phyloP scores from a whole-genome alignment of 129 eudicot genomes.

The Deinandra increscens region DNA sequence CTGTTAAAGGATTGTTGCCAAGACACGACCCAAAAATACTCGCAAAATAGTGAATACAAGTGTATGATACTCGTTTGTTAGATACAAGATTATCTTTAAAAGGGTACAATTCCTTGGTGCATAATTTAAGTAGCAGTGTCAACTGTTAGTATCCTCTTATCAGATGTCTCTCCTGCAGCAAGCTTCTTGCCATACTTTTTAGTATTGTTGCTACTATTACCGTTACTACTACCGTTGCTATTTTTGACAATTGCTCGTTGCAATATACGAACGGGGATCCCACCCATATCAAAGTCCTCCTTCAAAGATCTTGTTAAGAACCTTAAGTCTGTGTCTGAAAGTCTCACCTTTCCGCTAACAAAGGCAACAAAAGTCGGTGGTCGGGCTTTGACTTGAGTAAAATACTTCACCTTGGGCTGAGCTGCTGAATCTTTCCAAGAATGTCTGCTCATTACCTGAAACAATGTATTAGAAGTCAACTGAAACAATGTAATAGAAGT shows the following conservation, averaged over 20 bases:
- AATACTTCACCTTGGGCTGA: conserved; percentile 88
- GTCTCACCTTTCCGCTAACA: conserved; percentile 65
- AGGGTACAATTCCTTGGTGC: not conserved
- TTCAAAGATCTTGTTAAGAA: conserved; percentile 83
- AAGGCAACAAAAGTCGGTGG: conserved; percentile 98
- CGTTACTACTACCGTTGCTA: conserved; percentile 19
- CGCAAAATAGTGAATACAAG: no score
- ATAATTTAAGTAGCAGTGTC: conserved; percentile 19
- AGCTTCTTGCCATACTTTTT: conserved; percentile 29
- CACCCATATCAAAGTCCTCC: conserved; percentile 92
- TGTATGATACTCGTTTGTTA: not conserved
- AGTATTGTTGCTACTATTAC: conserved; percentile 30
- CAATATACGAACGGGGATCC: conserved; percentile 82
- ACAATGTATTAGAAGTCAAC: not conserved
- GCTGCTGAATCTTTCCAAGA: conserved; percentile 91
- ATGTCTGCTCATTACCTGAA: conserved; percentile 95
- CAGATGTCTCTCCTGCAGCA: conserved; percentile 46
- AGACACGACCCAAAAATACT: no score
- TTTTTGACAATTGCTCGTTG: conserved; percentile 50
- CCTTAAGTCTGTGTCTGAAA: conserved; percentile 80
- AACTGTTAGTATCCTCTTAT: conserved; percentile 45
- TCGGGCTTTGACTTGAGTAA: conserved; percentile 93
- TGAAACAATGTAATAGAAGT: not conserved
- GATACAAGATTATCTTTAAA: not conserved
- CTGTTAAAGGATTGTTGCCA: no score